These are phyloP conservation scores for Farysia itapuensis DNA, from an alignment of 1,284 basidiomycete species.

Conservation along the genomic window DNA sequence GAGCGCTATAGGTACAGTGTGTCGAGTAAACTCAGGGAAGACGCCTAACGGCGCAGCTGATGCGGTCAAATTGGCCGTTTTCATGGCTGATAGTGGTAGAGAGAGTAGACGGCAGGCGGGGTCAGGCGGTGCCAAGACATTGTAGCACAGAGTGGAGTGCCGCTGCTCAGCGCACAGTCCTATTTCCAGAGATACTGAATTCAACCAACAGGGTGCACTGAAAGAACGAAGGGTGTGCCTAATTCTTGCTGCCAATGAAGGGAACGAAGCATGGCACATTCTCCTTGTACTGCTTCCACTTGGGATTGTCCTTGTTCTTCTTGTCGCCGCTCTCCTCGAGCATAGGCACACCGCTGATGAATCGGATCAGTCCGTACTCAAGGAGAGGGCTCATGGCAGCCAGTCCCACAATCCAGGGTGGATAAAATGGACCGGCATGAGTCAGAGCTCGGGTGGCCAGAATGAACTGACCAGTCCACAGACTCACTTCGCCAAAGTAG, in stretches of 20 bases:
- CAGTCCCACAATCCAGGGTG: slow-evolving; percentile 61
- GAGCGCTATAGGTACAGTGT: slow-evolving; percentile 22
- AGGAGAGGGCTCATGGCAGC: slow-evolving; percentile 70
- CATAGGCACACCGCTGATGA: slow-evolving; percentile 71
- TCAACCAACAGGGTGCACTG: too few relatives aligned
- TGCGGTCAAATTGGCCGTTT: too few relatives aligned
- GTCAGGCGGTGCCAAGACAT: too few relatives aligned
- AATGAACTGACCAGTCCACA: slow-evolving; percentile 73
- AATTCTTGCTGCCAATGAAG: slow-evolving; percentile 43
- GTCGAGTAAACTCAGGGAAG: slow-evolving; percentile 15
- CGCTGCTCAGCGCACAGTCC: too few relatives aligned
- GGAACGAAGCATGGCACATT: slow-evolving; percentile 46
- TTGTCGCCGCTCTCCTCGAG: slow-evolving; percentile 70
- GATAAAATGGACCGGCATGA: slow-evolving; percentile 58
- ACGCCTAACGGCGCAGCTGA: too few relatives aligned
- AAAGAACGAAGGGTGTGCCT: background rate
- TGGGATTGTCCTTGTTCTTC: slow-evolving; percentile 69
- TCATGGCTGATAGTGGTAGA: too few relatives aligned
- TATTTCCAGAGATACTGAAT: too few relatives aligned
- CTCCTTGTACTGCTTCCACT: slow-evolving; percentile 72
- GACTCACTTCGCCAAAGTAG: slow-evolving; percentile 75
- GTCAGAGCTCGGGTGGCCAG: slow-evolving; percentile 56
- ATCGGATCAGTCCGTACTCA: slow-evolving; percentile 64
- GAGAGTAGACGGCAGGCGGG: too few relatives aligned
- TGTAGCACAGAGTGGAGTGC: too few relatives aligned